phyloP scores from a whole-genome alignment of 345 rosid genomes.

The Camelina sativa region DNA sequence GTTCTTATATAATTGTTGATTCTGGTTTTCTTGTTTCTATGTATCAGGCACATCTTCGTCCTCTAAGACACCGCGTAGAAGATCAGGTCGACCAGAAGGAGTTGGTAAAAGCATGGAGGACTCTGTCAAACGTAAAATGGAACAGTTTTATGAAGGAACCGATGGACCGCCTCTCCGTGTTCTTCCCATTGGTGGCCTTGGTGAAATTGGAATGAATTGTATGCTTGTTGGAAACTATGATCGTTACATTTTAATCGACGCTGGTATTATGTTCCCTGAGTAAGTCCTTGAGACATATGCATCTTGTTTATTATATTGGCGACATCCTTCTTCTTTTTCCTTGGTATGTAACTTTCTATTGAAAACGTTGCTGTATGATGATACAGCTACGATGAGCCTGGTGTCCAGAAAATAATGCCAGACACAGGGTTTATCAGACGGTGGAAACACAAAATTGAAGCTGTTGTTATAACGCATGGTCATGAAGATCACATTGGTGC shows the following conservation, averaged over 20 bases:
- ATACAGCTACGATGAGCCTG: constrained; percentile 90
- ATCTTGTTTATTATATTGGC: constrained; percentile 24
- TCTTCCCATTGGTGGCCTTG: constrained; percentile 96
- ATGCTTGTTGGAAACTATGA: constrained; percentile 98
- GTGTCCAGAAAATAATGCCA: constrained; percentile 92
- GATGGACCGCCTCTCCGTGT: constrained; percentile 94
- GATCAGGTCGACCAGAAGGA: constrained; percentile 72
- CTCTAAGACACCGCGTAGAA: constrained; percentile 59
- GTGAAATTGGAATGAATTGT: constrained; percentile 99
- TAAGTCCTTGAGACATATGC: constrained; percentile 49
- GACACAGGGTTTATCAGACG: constrained; percentile 93
- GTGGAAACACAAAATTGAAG: constrained; percentile 98
- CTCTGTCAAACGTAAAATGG: constrained; percentile 94
- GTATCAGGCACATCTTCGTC: constrained; percentile 50
- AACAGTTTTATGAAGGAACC: constrained; percentile 91
- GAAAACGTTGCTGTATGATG: constrained; percentile 18
- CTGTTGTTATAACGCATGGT: constrained; percentile 95
- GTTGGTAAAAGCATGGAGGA: constrained; percentile 94
- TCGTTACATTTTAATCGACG: constrained; percentile 91
- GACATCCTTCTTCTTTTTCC: neutral
- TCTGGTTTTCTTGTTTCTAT: constrained; percentile 1
- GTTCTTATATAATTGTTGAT: constrained; percentile 15
- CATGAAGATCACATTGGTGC: constrained; percentile 99
- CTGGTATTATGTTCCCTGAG: constrained; percentile 99
- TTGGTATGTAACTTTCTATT: constrained; percentile 29